Conservation (phyloP, 345 rosid species). For the Crucihimalaya himalaica region DNA sequence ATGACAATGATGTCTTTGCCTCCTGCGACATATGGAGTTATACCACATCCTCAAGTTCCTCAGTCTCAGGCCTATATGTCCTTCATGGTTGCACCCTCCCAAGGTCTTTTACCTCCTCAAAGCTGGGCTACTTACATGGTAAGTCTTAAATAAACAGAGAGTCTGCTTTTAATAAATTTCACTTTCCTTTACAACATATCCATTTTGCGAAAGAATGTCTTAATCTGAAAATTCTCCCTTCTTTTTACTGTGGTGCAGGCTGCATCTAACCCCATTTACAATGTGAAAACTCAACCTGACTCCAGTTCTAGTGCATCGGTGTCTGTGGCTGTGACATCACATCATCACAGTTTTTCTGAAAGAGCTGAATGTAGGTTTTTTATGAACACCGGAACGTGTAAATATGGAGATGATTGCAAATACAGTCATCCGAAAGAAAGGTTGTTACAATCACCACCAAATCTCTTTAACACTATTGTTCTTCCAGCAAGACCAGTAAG, state of each 20-base stretch:
- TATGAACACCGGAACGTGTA: constrained; percentile 77
- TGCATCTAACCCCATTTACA: constrained; percentile 51
- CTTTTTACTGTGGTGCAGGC: constrained; percentile 36
- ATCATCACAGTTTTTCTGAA: constrained; percentile 52
- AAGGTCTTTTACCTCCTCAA: constrained; percentile 54
- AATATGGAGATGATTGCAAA: constrained; percentile 82
- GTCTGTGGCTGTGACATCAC: constrained; percentile 42
- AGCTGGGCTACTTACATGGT: constrained; percentile 79
- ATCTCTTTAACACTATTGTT: constrained; percentile 42
- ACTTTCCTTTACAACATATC: background rate
- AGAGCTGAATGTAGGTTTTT: constrained; percentile 74
- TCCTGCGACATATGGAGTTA: constrained; percentile 53
- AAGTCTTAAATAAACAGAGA: constrained; percentile 23
- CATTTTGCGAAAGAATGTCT: constrained; percentile 18
- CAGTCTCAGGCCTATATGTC: constrained; percentile 59
- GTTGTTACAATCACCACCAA: constrained; percentile 47
- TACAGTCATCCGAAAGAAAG: constrained; percentile 81
- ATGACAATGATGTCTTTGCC: constrained; percentile 58
- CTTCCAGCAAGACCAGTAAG: constrained; percentile 82
- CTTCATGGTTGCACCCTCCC: constrained; percentile 60
- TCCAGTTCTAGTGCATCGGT: constrained; percentile 53
- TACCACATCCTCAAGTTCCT: constrained; percentile 48
- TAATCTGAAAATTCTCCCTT: constrained; percentile 3
- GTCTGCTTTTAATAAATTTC: background rate
- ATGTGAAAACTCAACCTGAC: constrained; percentile 50